phyloP scores from a whole-genome alignment of 495 filamentous ascomycete genomes.

The Platismatia glauca region DNA sequence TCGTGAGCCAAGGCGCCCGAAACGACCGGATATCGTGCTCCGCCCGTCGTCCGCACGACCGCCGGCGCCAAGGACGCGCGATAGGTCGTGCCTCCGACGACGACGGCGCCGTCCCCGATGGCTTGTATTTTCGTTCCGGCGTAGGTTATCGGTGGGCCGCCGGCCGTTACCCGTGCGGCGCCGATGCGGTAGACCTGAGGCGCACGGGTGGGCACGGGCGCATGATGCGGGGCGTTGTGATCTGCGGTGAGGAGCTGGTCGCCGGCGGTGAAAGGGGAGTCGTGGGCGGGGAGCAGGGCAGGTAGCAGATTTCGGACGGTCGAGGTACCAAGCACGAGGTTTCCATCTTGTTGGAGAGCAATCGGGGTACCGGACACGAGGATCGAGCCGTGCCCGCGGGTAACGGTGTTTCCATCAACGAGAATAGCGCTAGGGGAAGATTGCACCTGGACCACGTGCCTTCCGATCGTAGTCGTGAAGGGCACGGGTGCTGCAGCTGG shows the following conservation, averaged over 20 bases:
- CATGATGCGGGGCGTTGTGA: too few relatives aligned
- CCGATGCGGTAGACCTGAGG: not conserved
- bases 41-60: too few relatives aligned
- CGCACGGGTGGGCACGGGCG: not conserved
- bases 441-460: not conserved
- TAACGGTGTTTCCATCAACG: not conserved
- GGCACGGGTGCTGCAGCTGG: not conserved
- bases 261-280: not conserved
- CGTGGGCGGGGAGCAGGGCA: too few relatives aligned
- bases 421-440: not conserved
- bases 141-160: not conserved
- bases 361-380: not conserved
- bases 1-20: not conserved
- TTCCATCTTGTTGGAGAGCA: not conserved
- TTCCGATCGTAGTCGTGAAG: not conserved
- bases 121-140: not conserved
- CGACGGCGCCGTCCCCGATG: not conserved
- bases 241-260: too few relatives aligned
- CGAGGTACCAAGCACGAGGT: not conserved
- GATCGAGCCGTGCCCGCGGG: not conserved
- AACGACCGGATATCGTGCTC: not conserved
- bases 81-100: not conserved
- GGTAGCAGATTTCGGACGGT: not conserved
- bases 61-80: too few relatives aligned
- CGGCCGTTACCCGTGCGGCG: not conserved